Conservation (phyloP, 768 basidiomycete genomes). For the Hericium erinaceus region DNA sequence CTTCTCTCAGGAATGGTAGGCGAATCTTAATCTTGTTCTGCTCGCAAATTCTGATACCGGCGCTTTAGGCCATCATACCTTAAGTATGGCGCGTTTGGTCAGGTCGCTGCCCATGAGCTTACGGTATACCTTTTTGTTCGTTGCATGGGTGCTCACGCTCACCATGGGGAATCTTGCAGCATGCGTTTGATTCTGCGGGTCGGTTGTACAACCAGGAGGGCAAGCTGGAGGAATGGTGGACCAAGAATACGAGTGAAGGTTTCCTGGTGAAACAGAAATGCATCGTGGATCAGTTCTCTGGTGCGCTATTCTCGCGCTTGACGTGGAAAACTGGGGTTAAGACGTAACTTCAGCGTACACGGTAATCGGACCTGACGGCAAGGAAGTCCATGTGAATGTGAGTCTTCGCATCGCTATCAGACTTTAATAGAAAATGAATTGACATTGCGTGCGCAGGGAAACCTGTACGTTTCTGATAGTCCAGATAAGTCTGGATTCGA, state of each 20-base stretch:
- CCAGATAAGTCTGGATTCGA: neutral
- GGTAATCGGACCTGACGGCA: conserved; percentile 79
- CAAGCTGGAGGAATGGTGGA: conserved; percentile 89
- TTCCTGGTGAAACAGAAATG: conserved; percentile 82
- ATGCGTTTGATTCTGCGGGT: conserved; percentile 87
- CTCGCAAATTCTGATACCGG: conserved; percentile 1
- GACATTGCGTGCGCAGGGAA: conserved; percentile 39
- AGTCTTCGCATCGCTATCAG: conserved; percentile 18
- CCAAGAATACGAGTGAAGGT: conserved; percentile 72
- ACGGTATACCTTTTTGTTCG: conserved; percentile 36
- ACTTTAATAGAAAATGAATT: too few species aligned
- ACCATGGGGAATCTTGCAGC: conserved; percentile 31
- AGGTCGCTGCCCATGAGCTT: conserved; percentile 87
- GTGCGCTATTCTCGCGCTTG: conserved; percentile 26
- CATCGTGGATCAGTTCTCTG: conserved; percentile 86
- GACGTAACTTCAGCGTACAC: conserved; percentile 48
- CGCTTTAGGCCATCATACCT: conserved; percentile 73
- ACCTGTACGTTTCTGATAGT: conserved; percentile 40
- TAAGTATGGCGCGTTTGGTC: conserved; percentile 87
- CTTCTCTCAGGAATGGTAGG: conserved; percentile 72
- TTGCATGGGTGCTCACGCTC: neutral
- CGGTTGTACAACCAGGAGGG: conserved; percentile 87
- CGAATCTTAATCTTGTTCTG: neutral
- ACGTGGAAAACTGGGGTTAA: neutral
- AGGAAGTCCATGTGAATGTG: conserved; percentile 78